Base-by-base conservation (phyloP, 2,329 filamentous ascomycete species). In the Ilyonectria destructans region DNA sequence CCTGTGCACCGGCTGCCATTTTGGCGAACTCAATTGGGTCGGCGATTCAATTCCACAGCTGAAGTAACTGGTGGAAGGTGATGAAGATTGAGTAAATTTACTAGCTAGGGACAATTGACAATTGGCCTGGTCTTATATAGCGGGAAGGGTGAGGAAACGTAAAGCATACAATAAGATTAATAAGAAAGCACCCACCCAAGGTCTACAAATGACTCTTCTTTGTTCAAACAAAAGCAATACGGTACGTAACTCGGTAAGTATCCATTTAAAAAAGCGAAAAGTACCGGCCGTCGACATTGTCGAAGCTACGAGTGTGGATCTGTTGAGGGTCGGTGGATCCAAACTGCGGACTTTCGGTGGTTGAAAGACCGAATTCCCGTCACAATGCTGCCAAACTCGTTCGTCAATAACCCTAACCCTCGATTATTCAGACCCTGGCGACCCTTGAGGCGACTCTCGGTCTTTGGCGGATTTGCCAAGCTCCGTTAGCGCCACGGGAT, bases 341-440 rank as follows among this genome's bases (percentile, higher is more conserved):
- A 37, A 55, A 15, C 46, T 67, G 70, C 75, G 58, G 70, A 45
- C 49, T 67, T 74, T 75, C 73, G 73, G 73, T 73, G 48, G 58
- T 29, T 67, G 23, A 72, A 51, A 48, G 40, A 33, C 73, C 73
- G 73, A 73, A 45, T 8, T 2, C 65, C 70, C 71, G 45, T 17
- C 29, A 21, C 9, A 21, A 46, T 26, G 13, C n/a, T 23, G 52
- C 15, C 7, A 29, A 40, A 40, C 23, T 3, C 23, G 9, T 33
- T 19, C 35, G 21, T 45, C 31, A 54, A 26, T 5, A 71, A 71
- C 69, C 69, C 69, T 69, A 69, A 69, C 69, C 67, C 69, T 71
- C 29, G n/a, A 62, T 17, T 3, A 17, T 26, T 31, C 51, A 26
- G 29, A 6, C 2, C 6, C 13, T 35, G 1, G n/a, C 6, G 29